Base-by-base conservation (phyloP, 1,284 basidiomycete species). In the Cryptococcus jaspeensis region DNA sequence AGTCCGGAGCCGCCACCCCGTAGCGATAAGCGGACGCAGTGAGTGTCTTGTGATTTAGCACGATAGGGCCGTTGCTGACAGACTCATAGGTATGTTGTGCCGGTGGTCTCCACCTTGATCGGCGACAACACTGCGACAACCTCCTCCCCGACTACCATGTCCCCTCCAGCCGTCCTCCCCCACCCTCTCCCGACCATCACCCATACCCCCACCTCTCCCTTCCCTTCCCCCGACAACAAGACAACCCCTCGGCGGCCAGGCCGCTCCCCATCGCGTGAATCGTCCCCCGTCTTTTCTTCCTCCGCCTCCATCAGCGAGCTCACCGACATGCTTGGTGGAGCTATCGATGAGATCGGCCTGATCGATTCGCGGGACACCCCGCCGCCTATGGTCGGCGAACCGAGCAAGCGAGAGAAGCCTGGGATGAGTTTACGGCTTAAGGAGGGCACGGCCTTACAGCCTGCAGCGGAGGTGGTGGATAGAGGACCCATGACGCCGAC, bases 381-480 rank as follows among this genome's bases (percentile, higher is more conserved):
- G 23, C 69, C 76, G 2, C 72, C 72, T 0, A 64, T 49, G 9
- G 56, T 74, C 9, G 40, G 43, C 8, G 66, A 67, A 50, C 68
- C 73, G 11, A 43, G 37, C 8, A 63, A 58, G 35, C 52, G 49
- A 46, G 53, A 62, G 38, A 62, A 50, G 62, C 58, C 16, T 22
- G 45, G 22, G 45, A 43, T 16, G 44, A 50, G 41, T 2, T 23
- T 62, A 28, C 13, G 43, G 15, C 43, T 66, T 47, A 52, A 49
- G 18, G 20, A 37, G 25, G 32, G 18, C n/a, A 18, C 11, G 36
- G 72, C 71, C 61, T 70, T 71, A 46, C 63, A 72, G 1, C 65
- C 78, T n/a, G 74, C 88, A 84, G 74, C 60, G 3, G 59, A 63
- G 39, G 50, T 83, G 84, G 12, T 84, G 84, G 56, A 82, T 80